These are phyloP conservation scores for Hyparrhenia diplandra DNA, from an alignment of 176 grass and related monocot genomes.

Conservation along the genomic window DNA sequence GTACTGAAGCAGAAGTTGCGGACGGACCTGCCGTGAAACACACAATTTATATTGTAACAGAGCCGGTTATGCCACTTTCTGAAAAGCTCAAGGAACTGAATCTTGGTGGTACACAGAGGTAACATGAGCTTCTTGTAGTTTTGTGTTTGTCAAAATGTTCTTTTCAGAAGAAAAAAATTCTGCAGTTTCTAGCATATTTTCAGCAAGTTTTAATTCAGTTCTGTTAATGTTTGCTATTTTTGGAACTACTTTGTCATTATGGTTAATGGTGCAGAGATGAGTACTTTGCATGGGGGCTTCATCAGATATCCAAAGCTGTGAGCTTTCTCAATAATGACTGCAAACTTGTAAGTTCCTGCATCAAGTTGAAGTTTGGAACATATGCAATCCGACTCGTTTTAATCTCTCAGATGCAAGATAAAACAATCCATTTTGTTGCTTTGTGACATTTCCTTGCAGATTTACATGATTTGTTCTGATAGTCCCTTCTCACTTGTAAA, in stretches of 20 bases:
- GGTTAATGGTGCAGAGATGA: slow-evolving; percentile 70
- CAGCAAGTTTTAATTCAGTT: neutral
- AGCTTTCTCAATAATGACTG: slow-evolving; percentile 99
- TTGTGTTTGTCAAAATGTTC: slow-evolving; percentile 27
- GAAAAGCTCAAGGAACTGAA: slow-evolving; percentile 95
- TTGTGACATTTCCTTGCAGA: neutral
- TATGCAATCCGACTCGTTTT: neutral
- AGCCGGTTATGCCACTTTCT: slow-evolving; percentile 87
- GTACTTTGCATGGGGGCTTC: slow-evolving; percentile 98
- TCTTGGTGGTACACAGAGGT: slow-evolving; percentile 89
- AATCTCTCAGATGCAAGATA: slow-evolving; percentile 1
- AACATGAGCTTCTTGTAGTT: slow-evolving; percentile 25
- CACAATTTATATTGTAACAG: slow-evolving; percentile 95
- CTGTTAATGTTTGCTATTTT: neutral
- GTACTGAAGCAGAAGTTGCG: slow-evolving; percentile 81
- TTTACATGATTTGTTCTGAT: slow-evolving; percentile 15
- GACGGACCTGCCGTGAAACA: slow-evolving; percentile 74
- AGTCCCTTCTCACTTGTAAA: neutral
- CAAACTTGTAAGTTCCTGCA: slow-evolving; percentile 74
- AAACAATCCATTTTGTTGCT: neutral
- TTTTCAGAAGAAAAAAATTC: neutral
- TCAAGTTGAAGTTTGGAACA: slow-evolving; percentile 1
- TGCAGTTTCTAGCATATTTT: slow-evolving; percentile 5
- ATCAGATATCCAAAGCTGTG: slow-evolving; percentile 98
- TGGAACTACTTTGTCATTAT: slow-evolving; percentile 7